Evolutionary conservation across 2,329 filamentous ascomycete genomes (phyloP).

Genomic region (Fusarium paranaense): DNA sequence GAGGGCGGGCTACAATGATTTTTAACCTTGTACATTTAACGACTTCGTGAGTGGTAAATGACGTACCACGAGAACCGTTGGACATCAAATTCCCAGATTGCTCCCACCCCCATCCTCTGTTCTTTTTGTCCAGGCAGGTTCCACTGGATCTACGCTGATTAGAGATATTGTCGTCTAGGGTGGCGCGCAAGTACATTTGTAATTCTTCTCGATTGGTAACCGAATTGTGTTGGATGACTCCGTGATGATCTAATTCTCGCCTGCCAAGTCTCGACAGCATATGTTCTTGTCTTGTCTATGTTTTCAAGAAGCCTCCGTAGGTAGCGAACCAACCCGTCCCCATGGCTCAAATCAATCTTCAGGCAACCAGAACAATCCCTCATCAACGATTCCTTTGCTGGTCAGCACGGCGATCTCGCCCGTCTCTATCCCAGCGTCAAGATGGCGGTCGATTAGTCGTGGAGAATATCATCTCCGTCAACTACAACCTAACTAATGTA

Average conservation of each 20-base stretch:
- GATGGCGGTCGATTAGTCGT: neutral
- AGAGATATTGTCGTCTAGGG: neutral
- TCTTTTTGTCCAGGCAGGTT: neutral
- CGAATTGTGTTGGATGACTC: neutral
- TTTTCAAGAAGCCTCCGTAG: neutral
- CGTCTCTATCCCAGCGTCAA: neutral
- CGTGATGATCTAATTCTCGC: neutral
- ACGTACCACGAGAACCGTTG: neutral
- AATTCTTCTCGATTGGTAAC: neutral
- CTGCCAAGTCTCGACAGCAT: neutral
- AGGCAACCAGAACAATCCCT: neutral
- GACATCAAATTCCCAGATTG: neutral
- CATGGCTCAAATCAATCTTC: neutral
- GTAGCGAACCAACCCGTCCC: neutral
- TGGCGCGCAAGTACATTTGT: neutral
- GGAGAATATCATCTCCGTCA: neutral
- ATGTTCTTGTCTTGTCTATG: neutral
- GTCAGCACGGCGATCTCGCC: neutral
- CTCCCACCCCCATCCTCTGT: neutral
- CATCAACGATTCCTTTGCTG: neutral
- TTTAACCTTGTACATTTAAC: neutral
- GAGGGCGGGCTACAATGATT: neutral
- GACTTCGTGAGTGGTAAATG: neutral
- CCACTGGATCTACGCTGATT: neutral
- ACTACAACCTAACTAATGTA: neutral